A percentile compares a stretch with the other conserved stretches of the same genome.
These are phyloP conservation scores for Waitea zeae DNA, from an alignment of 1,284 basidiomycete species.

Conservation along the genomic window DNA sequence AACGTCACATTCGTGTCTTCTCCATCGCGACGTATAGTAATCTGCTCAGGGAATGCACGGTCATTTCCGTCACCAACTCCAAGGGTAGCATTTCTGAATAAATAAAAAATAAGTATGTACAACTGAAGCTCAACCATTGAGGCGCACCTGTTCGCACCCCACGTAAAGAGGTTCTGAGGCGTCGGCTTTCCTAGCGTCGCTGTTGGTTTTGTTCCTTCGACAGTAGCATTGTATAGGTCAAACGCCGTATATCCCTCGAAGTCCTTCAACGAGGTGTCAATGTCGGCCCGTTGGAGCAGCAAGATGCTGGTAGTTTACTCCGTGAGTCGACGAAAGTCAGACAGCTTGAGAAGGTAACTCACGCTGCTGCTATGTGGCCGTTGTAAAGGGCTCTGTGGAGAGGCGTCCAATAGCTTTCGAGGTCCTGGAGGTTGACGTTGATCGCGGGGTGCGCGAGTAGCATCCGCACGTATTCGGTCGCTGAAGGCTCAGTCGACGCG, in stretches of 20 bases:
- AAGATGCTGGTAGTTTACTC: slow-evolving; percentile 32
- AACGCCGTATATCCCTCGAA: slow-evolving; percentile 85
- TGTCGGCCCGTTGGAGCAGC: slow-evolving; percentile 59
- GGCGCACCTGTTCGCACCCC: slow-evolving; percentile 76
- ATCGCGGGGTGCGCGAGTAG: slow-evolving; percentile 67
- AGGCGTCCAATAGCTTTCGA: slow-evolving; percentile 83
- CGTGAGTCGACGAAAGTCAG: neutral
- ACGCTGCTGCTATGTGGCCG: slow-evolving; percentile 72
- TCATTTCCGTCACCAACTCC: slow-evolving; percentile 76
- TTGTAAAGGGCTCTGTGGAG: slow-evolving; percentile 83
- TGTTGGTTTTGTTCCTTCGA: slow-evolving; percentile 55
- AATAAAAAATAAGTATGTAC: no score
- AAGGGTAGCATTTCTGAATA: slow-evolving; percentile 61
- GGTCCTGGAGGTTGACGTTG: slow-evolving; percentile 72
- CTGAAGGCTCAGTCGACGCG: slow-evolving; percentile 35
- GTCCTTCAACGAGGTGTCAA: slow-evolving; percentile 69
- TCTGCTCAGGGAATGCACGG: slow-evolving; percentile 65
- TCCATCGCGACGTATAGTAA: slow-evolving; percentile 43
- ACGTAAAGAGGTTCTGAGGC: slow-evolving; percentile 59
- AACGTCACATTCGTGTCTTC: no score
- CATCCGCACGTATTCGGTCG: slow-evolving; percentile 65
- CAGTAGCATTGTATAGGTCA: slow-evolving; percentile 86
- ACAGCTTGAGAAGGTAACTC: slow-evolving; percentile 13
- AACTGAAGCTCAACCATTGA: no score
- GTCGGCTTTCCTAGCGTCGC: neutral